Evolutionary conservation across 192 early-diverging fungal genomes (phyloP).

Genomic region (Paraglomus brasilianum): DNA sequence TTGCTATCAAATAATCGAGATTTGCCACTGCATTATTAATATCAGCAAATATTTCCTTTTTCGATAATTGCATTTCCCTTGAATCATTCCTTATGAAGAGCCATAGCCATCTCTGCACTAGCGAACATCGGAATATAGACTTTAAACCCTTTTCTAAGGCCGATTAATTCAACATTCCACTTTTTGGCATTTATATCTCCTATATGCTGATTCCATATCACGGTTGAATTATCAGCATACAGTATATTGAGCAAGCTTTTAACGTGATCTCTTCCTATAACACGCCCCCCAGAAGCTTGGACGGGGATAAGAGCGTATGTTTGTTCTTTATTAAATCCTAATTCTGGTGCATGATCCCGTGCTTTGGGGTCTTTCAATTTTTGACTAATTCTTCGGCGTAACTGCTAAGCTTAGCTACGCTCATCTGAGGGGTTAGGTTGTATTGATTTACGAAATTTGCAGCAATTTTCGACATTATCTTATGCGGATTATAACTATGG

Average conservation of each 20-base stretch:
- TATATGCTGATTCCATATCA: constrained; percentile 12
- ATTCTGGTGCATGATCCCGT: constrained; percentile 1
- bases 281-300: background rate
- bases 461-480: constrained; percentile 5
- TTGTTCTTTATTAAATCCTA: background rate
- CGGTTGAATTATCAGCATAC: constrained; percentile 8
- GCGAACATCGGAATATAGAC: constrained; percentile 24
- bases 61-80: too few species aligned
- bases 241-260: too few species aligned
- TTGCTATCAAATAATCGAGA: constrained; percentile 21
- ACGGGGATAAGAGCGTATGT: background rate
- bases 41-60: constrained; percentile 18
- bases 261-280: too few species aligned
- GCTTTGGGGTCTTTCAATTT: background rate
- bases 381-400: background rate
- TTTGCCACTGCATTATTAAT: constrained; percentile 14
- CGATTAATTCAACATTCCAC: constrained; percentile 11
- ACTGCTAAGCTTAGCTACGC: constrained; percentile 3
- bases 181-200: constrained; percentile 21
- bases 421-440: background rate
- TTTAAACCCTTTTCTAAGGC: constrained; percentile 2
- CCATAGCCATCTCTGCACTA: background rate
- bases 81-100: constrained; percentile 6
- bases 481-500: too few species aligned
- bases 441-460: constrained; percentile 1